Conservation (phyloP, 352 stramenopile species). For the Globisporangium carolinianum region DNA sequence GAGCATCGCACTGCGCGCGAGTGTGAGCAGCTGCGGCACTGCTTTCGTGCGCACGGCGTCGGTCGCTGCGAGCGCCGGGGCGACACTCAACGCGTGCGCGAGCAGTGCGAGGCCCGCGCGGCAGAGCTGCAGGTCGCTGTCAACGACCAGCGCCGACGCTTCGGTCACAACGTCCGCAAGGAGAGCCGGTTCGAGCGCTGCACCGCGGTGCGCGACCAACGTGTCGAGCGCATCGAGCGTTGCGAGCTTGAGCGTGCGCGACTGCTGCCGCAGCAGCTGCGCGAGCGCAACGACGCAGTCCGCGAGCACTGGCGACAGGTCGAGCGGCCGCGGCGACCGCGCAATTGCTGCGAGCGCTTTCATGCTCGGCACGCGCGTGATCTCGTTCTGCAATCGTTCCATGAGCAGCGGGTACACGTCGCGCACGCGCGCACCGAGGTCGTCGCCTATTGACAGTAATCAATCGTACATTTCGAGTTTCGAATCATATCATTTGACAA, state of each 20-base stretch:
- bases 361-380: constrained; percentile 95
- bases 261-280: constrained; percentile 93
- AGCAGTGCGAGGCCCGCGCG: constrained; percentile 90
- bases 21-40: constrained; percentile 70
- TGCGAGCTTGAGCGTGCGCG: constrained; percentile 92
- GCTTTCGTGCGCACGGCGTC: constrained; percentile 60
- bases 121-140: constrained; percentile 96
- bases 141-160: constrained; percentile 85
- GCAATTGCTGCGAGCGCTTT: constrained; percentile 92
- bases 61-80: constrained; percentile 42
- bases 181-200: constrained; percentile 62
- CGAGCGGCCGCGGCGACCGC: constrained; percentile 75
- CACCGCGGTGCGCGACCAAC: constrained; percentile 78
- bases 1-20: constrained; percentile 91
- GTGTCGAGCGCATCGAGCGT: constrained; percentile 90
- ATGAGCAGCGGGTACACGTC: constrained; percentile 91
- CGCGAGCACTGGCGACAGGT: constrained; percentile 89
- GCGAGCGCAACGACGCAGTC: constrained; percentile 85
- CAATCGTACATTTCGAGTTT: background rate
- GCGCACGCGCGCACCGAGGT: constrained; percentile 67
- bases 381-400: constrained; percentile 97
- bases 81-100: constrained; percentile 64
- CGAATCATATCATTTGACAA: no score
- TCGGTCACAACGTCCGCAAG: constrained; percentile 89
- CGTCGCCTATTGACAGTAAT: constrained; percentile 37